Conservation (phyloP, 768 basidiomycete species). For the Trichaptum fuscoviolaceum region DNA sequence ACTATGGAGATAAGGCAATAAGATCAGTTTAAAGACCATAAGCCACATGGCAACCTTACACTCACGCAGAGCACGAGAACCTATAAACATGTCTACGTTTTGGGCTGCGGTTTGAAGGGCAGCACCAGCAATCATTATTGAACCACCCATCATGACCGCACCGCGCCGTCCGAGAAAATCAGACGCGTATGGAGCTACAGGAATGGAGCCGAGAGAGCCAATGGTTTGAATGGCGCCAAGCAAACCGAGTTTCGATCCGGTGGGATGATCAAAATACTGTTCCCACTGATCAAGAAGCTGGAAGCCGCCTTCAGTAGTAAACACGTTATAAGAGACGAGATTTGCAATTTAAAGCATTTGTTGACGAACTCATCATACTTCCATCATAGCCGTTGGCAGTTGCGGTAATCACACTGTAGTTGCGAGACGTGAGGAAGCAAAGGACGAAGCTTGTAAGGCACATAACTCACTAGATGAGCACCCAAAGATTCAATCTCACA, state of each 20-base stretch:
- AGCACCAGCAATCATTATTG: conserved; percentile 10
- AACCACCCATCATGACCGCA: conserved; percentile 12
- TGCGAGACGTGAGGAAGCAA: not conserved
- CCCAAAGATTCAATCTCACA: conserved; percentile 16
- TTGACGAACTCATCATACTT: not conserved
- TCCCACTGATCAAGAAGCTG: conserved; percentile 15
- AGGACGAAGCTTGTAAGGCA: not conserved
- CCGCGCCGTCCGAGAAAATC: conserved; percentile 14
- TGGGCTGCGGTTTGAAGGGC: conserved; percentile 9
- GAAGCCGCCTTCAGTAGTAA: conserved; percentile 8
- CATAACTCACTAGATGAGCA: conserved; percentile 14
- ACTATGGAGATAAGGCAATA: not conserved
- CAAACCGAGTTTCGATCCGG: not conserved
- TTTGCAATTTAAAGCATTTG: not conserved
- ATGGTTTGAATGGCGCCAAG: conserved; percentile 9
- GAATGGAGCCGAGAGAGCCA: conserved; percentile 15
- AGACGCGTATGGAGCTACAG: conserved; percentile 14
- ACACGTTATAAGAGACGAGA: not conserved
- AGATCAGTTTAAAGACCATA: not conserved
- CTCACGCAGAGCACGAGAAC: not conserved
- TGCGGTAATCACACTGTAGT: not conserved
- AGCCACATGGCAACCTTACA: not conserved
- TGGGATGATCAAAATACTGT: conserved; percentile 3
- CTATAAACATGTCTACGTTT: conserved; percentile 9
- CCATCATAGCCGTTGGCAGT: not conserved